Percentiles rank a stretch among this genome's conserved stretches.
phyloP scores from a whole-genome alignment of 2,329 filamentous ascomycete genomes.

The Lanzia echinophila region DNA sequence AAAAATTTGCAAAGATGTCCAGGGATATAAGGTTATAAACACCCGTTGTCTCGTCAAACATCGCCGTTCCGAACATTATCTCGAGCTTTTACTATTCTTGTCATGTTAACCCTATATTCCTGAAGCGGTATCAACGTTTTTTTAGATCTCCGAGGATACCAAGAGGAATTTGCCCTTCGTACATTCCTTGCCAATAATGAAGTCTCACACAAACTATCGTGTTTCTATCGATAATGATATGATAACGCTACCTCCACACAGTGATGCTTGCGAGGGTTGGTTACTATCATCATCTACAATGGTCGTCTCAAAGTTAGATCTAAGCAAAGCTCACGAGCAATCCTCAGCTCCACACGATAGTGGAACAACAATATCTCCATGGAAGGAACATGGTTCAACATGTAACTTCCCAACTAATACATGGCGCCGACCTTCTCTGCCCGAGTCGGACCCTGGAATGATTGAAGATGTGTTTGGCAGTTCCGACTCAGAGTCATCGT shows the following conservation, averaged over 20 bases:
- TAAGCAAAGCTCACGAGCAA: background rate
- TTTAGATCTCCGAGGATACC: slow-evolving; percentile 1
- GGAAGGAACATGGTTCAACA: background rate
- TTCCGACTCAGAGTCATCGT: background rate
- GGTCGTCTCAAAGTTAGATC: slow-evolving; percentile 4
- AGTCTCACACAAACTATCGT: too few species aligned
- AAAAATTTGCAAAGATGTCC: background rate
- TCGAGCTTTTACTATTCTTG: slow-evolving; percentile 1
- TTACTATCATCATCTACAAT: slow-evolving; percentile 9
- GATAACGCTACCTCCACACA: slow-evolving; percentile 5
- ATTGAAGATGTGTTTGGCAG: slow-evolving; percentile 7
- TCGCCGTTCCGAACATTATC: background rate
- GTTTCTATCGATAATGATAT: slow-evolving; percentile 11
- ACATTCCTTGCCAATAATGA: slow-evolving; percentile 8
- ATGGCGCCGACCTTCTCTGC: slow-evolving; percentile 4
- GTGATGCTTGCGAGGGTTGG: slow-evolving; percentile 1
- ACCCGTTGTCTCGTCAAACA: slow-evolving; percentile 9
- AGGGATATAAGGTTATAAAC: slow-evolving; percentile 5
- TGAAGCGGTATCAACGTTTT: background rate
- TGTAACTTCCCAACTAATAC: background rate
- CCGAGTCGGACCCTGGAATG: slow-evolving; percentile 4
- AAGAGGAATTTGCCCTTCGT: slow-evolving; percentile 6
- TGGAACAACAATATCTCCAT: background rate
- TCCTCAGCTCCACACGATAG: background rate
- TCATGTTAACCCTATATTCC: background rate